Evolutionary conservation across 2,329 filamentous ascomycete genomes (phyloP), one percentile per base, ranked within the genome.

Genomic region (Colletotrichum sojae): DNA sequence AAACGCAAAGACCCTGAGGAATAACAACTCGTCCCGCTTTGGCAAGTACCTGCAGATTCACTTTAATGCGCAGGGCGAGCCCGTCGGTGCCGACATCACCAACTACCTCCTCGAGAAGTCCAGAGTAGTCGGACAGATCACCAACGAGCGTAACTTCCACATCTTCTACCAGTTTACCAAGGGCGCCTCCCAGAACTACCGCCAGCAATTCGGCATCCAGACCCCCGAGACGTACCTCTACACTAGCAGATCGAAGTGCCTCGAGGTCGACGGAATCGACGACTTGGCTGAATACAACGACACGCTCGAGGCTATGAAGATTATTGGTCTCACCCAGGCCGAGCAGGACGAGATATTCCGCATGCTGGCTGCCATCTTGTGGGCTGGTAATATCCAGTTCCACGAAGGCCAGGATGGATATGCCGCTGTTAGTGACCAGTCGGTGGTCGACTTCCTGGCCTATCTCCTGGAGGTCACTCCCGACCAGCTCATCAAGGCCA

Each of bases 101-200:
- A 99, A 99, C 81, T 99, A 99, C 78, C 86, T 99, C 25, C 87
- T 99, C 61, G 96, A 99, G 80, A 98, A 98, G 85, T 91, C 94
- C 55, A 89, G 96, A 83, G 96, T 99, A 18, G 94, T 97, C 10
- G 94, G 95, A 16, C 96, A 98, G 83, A 98, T 98, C 74, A 86
- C 84, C 67, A 97, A 98, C 79, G 96, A 99, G 86, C 90, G 96
- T 74, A 98, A 97, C 83, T 99, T 99, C 81, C 96, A 99, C 83
- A 98, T 99, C 76, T 99, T 99, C 81, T 99, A 99, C 83, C 96
- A 99, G 81, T 98, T 98, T 81, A 94, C 96, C 54, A 99, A 98
- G 83, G 94, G 93, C 4, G 95, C 95, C 10, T 92, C 94, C n/a
- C 87, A 92, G 73, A 89, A 92, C 68, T 97, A 98, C 81, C 88